Percentiles rank a stretch among this genome's conserved stretches.
Evolutionary conservation across 2,329 filamentous ascomycete species (phyloP).

Genomic region (Mycocentrospora acerina): DNA sequence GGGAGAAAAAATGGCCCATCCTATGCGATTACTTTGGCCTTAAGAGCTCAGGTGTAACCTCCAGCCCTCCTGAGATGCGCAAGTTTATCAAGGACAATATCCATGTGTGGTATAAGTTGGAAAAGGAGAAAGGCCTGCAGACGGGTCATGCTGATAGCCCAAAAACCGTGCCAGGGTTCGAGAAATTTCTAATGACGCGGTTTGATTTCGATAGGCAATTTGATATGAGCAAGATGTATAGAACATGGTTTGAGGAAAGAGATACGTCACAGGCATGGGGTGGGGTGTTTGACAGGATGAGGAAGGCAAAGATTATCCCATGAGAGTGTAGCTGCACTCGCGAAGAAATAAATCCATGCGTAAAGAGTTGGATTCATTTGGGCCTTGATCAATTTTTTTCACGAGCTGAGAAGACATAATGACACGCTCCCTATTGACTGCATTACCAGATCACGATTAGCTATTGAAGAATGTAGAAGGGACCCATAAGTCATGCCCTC

Average conservation of each 20-base stretch:
- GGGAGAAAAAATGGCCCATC: slow-evolving; percentile 49
- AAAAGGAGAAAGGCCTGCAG: slow-evolving; percentile 33
- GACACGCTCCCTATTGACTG: no score
- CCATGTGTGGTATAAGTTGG: slow-evolving; percentile 22
- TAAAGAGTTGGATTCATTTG: no score
- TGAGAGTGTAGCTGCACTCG: no score
- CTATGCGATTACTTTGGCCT: slow-evolving; percentile 50
- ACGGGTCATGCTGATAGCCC: slow-evolving; percentile 43
- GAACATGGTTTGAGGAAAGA: slow-evolving; percentile 48
- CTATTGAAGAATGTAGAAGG: no score
- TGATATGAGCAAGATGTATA: slow-evolving; percentile 49
- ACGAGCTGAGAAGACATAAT: no score
- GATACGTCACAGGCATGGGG: slow-evolving; percentile 43
- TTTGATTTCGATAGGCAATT: slow-evolving; percentile 51
- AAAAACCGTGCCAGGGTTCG: slow-evolving; percentile 42
- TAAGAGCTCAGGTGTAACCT: slow-evolving; percentile 36
- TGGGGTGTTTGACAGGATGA: slow-evolving; percentile 48
- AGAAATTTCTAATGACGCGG: slow-evolving; percentile 47
- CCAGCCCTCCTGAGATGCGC: slow-evolving; percentile 22
- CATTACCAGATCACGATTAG: no score
- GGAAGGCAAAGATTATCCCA: slow-evolving; percentile 39
- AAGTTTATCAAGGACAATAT: slow-evolving; percentile 32
- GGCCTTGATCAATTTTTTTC: no score
- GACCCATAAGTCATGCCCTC: no score
- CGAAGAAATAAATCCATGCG: no score